Conservation (phyloP, 2,329 filamentous ascomycete genomes). For the Alternaria sp. region DNA sequence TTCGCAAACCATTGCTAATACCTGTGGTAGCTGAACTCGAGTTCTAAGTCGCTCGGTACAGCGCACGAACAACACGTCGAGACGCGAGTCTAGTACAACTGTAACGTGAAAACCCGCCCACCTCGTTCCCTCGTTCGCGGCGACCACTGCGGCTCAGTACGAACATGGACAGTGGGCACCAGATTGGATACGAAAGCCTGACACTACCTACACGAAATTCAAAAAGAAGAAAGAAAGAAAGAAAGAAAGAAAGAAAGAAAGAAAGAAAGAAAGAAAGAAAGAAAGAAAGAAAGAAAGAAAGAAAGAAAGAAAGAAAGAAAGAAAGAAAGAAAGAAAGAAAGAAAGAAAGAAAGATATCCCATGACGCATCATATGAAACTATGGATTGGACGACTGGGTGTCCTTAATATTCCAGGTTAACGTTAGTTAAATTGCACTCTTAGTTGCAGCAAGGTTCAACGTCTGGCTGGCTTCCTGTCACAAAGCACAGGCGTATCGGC, state of each 20-base stretch:
- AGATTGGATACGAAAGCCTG: constrained; percentile 13
- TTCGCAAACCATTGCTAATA: constrained; percentile 29
- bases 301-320: not conserved
- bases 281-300: constrained; percentile 4
- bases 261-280: not conserved
- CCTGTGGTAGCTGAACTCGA: constrained; percentile 36
- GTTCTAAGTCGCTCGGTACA: constrained; percentile 26
- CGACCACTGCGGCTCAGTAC: not conserved
- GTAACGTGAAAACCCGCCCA: not conserved
- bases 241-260: constrained; percentile 1
- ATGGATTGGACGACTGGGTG: not conserved
- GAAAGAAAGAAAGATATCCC: not conserved
- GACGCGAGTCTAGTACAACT: constrained; percentile 14
- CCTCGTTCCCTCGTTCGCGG: not conserved
- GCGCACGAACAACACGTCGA: constrained; percentile 18
- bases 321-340: not conserved
- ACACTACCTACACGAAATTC: not conserved
- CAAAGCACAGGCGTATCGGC: constrained; percentile 8
- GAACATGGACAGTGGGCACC: constrained; percentile 4
- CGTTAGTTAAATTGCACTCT: constrained; percentile 3
- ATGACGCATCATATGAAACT: constrained; percentile 2
- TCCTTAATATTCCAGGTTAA: not conserved
- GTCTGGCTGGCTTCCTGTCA: not conserved
- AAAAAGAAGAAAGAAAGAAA: not conserved
- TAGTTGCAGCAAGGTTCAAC: not conserved